These are phyloP conservation scores for Phytophthora cryptogea DNA, from an alignment of 352 stramenopile species.

Conservation along the genomic window DNA sequence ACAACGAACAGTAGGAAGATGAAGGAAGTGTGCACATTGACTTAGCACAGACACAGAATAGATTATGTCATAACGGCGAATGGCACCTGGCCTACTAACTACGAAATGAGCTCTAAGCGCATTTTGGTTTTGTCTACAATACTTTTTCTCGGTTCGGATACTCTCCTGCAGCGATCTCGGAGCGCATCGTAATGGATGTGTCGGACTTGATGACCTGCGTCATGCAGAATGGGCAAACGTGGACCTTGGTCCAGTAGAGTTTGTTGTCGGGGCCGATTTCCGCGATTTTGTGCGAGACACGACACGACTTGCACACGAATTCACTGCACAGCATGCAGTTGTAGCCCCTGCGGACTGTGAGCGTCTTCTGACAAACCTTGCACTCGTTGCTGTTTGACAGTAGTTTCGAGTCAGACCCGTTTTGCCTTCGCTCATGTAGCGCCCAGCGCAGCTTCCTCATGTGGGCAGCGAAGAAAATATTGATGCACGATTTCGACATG, in stretches of 20 bases:
- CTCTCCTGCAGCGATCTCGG: slow-evolving; percentile 37
- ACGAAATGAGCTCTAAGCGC: not conserved
- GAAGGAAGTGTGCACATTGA: no score
- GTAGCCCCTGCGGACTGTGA: slow-evolving; percentile 25
- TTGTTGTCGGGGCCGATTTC: slow-evolving; percentile 37
- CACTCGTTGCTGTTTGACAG: slow-evolving; percentile 19
- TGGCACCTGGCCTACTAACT: slow-evolving; percentile 6
- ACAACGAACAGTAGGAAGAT: no score
- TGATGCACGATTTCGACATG: slow-evolving; percentile 37
- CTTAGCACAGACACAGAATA: no score
- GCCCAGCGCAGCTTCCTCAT: slow-evolving; percentile 44
- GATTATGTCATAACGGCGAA: not conserved
- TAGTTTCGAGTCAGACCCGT: not conserved
- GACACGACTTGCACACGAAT: slow-evolving; percentile 34
- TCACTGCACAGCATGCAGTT: slow-evolving; percentile 36
- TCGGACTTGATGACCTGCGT: slow-evolving; percentile 39
- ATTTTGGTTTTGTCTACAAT: slow-evolving; percentile 1
- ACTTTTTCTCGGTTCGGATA: slow-evolving; percentile 26
- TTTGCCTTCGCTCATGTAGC: slow-evolving; percentile 25
- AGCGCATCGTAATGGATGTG: slow-evolving; percentile 29
- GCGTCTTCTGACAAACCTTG: slow-evolving; percentile 37
- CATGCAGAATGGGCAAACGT: slow-evolving; percentile 40
- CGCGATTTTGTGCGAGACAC: slow-evolving; percentile 35
- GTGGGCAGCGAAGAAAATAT: slow-evolving; percentile 36
- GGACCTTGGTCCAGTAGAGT: slow-evolving; percentile 35